These are phyloP conservation scores for Neocatenulostroma microsporum DNA, from an alignment of 2,329 filamentous ascomycete genomes.

Conservation along the genomic window DNA sequence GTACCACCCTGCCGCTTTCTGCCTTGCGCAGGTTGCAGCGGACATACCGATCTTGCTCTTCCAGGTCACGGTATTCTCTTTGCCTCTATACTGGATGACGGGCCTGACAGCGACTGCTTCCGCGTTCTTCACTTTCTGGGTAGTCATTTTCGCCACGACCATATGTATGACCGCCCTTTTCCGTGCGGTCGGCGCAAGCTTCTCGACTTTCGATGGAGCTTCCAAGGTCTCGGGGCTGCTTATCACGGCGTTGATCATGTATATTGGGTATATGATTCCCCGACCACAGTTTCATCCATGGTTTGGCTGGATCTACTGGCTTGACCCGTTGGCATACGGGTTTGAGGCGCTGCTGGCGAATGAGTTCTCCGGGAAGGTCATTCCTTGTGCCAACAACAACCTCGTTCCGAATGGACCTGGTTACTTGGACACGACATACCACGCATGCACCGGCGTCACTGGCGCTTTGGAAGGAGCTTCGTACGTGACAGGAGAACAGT, in stretches of 20 bases:
- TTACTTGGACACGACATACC: slow-evolving; percentile 34
- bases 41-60: slow-evolving; percentile 50
- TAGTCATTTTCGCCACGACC: slow-evolving; percentile 42
- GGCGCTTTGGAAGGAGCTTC: slow-evolving; percentile 49
- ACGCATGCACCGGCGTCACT: slow-evolving; percentile 41
- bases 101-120: slow-evolving; percentile 46
- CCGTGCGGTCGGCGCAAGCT: slow-evolving; percentile 33
- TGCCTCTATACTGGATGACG: slow-evolving; percentile 59
- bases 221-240: slow-evolving; percentile 25
- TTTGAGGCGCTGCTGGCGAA: slow-evolving; percentile 37
- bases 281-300: slow-evolving; percentile 39
- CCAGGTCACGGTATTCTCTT: slow-evolving; percentile 51
- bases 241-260: slow-evolving; percentile 25
- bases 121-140: slow-evolving; percentile 57
- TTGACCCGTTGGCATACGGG: slow-evolving; percentile 40
- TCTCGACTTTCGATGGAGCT: slow-evolving; percentile 26
- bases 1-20: slow-evolving; percentile 38
- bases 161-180: slow-evolving; percentile 41
- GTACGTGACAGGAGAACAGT: slow-evolving; percentile 55
- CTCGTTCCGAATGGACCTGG: slow-evolving; percentile 25
- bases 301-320: slow-evolving; percentile 50
- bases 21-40: slow-evolving; percentile 44
- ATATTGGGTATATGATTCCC: slow-evolving; percentile 28
- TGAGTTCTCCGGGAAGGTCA: slow-evolving; percentile 52
- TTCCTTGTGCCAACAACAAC: slow-evolving; percentile 48